A percentile compares a stretch with the other conserved stretches of the same genome.
Evolutionary conservation across 768 basidiomycete genomes (phyloP).

Genomic region (Lactifluus volemus): DNA sequence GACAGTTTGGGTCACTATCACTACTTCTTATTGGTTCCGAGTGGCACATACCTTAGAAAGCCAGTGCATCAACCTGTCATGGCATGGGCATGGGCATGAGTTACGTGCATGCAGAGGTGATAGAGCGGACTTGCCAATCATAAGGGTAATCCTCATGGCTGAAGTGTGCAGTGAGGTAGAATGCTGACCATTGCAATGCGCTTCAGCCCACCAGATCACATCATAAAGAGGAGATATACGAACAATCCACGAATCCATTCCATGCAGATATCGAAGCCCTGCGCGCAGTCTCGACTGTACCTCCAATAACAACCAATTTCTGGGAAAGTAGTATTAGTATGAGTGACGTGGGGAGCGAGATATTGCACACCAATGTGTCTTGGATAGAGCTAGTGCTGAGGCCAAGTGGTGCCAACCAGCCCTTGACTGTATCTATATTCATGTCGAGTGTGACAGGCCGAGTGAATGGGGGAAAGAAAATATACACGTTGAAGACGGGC

Average conservation of each 20-base stretch:
- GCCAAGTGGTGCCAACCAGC: slow-evolving; percentile 56
- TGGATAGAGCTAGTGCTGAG: slow-evolving; percentile 61
- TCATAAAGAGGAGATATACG: slow-evolving; percentile 21
- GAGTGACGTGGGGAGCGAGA: neutral
- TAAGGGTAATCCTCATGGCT: slow-evolving; percentile 83
- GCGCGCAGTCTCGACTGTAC: slow-evolving; percentile 79
- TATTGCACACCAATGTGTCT: slow-evolving; percentile 57
- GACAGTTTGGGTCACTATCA: neutral
- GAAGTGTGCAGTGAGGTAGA: slow-evolving; percentile 86
- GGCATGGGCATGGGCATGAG: neutral
- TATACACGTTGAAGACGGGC: slow-evolving; percentile 5
- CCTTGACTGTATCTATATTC: slow-evolving; percentile 63
- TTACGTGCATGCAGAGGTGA: neutral
- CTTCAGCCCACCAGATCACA: slow-evolving; percentile 16
- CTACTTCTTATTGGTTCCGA: neutral
- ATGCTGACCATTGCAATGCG: slow-evolving; percentile 36
- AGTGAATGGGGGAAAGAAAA: slow-evolving; percentile 12
- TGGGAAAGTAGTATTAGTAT: slow-evolving; percentile 23
- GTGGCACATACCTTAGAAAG: slow-evolving; percentile 54
- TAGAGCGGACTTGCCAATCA: slow-evolving; percentile 49
- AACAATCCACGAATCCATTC: slow-evolving; percentile 86
- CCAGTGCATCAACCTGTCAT: slow-evolving; percentile 78
- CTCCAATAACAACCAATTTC: slow-evolving; percentile 88
- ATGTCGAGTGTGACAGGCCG: slow-evolving; percentile 6
- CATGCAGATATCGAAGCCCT: slow-evolving; percentile 78